Base-by-base conservation (phyloP, 257 asterid genomes). In the Echium plantagineum region DNA sequence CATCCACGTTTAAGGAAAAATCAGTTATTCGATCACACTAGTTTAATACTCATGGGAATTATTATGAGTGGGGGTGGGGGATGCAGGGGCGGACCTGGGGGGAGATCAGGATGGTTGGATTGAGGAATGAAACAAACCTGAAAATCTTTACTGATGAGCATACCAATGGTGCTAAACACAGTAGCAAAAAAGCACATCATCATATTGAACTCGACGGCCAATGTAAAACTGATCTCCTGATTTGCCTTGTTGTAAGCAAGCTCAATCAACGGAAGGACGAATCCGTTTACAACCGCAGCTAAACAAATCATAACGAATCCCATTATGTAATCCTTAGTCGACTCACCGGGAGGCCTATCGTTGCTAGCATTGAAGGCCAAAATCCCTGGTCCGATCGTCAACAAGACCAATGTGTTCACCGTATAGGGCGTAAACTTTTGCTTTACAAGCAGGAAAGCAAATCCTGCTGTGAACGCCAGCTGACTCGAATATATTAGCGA, bases 381-480 rank as follows among this genome's bases (percentile, higher is more conserved):
- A n/a, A 60, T 47, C 9, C 35, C 74, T 1, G 67, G 59, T 51
- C 71, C 74, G 5, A 64, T 19, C 0, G 66, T 69, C 35, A 68
- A 61, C 58, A 73, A 20, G 1, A 68, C 68, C 1, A 68, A 58
- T 2, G 74, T 49, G 32, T 31, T 64, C n/a, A n/a, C n/a, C n/a
- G n/a, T n/a, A n/a, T n/a, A n/a, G 1, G 58, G 32, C 2, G 73
- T 69, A 16, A 73, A 68, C 38, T 61, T 73, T 7, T 73, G n/a
- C n/a, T n/a, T n/a, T n/a, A n/a, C n/a, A n/a, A n/a, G n/a, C n/a
- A n/a, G n/a, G n/a, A n/a, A n/a, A n/a, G n/a, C n/a, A n/a, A n/a
- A n/a, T n/a, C n/a, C n/a, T n/a, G 74, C 51, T 73, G 74, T 68
- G 60, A 73, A 73, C 9, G 59, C 74, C 10, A 73, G 53, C 18